phyloP scores from a whole-genome alignment of 331 rosid genomes.

The Acacia concinna region DNA sequence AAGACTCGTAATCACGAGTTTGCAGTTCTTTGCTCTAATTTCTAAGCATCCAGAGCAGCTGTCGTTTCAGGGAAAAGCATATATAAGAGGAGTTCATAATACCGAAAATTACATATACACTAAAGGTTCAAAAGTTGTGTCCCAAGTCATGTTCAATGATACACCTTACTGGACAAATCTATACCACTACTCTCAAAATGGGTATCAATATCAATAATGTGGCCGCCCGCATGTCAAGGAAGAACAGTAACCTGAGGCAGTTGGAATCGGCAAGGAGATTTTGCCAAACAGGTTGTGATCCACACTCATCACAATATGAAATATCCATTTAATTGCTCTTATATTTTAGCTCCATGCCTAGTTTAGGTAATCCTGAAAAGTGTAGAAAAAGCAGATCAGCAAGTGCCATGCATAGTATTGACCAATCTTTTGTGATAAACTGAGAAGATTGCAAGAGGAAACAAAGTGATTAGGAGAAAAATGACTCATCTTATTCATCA shows the following conservation, averaged over 20 bases:
- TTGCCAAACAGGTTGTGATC: conserved; percentile 40
- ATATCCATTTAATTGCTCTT: conserved; percentile 28
- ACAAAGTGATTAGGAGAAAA: neutral
- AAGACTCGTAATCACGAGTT: neutral
- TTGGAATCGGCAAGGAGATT: conserved; percentile 37
- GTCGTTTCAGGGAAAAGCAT: conserved; percentile 15
- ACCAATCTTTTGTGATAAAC: neutral
- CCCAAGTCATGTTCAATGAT: conserved; percentile 36
- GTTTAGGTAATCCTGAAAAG: conserved; percentile 26
- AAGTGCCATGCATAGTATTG: neutral
- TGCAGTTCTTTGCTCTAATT: conserved; percentile 23
- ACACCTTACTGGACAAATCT: conserved; percentile 31
- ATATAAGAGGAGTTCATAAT: neutral
- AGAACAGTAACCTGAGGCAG: conserved; percentile 36
- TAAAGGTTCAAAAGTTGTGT: conserved; percentile 29
- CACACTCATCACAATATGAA: conserved; percentile 33
- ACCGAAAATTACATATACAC: conserved; percentile 30
- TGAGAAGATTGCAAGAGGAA: neutral
- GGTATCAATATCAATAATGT: conserved; percentile 27
- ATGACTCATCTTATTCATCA: neutral
- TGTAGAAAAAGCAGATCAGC: conserved; percentile 24
- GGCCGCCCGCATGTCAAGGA: conserved; percentile 27
- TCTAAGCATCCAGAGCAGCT: neutral
- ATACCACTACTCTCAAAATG: conserved; percentile 25
- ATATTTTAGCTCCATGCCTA: conserved; percentile 17